These are phyloP conservation scores for Xylaria cubensis DNA, from an alignment of 495 filamentous ascomycete genomes.

Conservation along the genomic window DNA sequence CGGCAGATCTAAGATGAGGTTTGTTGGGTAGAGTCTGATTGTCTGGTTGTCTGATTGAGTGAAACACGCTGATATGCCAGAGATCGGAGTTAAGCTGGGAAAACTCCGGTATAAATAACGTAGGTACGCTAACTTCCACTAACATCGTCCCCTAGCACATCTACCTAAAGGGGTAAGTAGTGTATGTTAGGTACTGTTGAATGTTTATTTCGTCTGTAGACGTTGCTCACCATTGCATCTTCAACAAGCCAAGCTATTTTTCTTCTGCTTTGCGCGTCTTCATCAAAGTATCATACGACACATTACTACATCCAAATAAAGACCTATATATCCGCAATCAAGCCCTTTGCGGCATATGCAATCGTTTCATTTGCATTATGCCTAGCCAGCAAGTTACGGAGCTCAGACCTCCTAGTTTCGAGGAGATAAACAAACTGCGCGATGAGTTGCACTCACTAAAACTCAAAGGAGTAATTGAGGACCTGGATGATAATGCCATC, in stretches of 20 bases:
- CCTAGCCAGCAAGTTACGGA: background rate
- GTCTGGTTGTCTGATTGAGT: background rate
- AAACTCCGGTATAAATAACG: background rate
- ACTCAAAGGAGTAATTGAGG: background rate
- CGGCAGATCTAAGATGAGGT: background rate
- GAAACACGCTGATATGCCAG: background rate
- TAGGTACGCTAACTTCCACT: background rate
- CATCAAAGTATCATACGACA: background rate
- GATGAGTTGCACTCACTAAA: conserved; percentile 7
- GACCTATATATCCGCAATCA: background rate
- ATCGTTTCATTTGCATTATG: background rate
- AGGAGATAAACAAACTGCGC: conserved; percentile 15
- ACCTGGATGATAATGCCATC: background rate
- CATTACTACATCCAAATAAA: background rate
- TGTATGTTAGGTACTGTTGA: too few relatives aligned
- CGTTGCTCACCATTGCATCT: background rate
- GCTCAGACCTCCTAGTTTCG: background rate
- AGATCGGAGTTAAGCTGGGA: conserved; percentile 8
- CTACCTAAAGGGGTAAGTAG: too few relatives aligned
- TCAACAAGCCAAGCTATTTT: background rate
- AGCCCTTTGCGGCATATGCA: background rate
- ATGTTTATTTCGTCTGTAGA: background rate
- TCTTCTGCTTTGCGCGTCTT: background rate
- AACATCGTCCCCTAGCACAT: background rate
- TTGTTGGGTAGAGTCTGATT: background rate